Percentiles rank a stretch among this genome's conserved stretches.
Conservation (phyloP, 805 yeast genomes). For the Grigorovia transvaalensis region DNA sequence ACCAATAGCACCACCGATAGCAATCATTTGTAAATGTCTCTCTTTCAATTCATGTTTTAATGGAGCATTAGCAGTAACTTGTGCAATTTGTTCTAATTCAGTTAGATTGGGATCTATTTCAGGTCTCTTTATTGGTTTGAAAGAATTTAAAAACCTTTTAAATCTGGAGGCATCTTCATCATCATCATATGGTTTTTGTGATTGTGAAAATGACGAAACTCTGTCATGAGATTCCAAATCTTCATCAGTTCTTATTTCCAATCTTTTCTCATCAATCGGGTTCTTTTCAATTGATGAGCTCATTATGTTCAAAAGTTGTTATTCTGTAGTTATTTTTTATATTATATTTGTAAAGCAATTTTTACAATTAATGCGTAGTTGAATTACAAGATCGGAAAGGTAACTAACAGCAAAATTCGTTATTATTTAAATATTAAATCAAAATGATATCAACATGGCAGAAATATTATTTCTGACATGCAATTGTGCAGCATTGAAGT, state of each 20-base stretch:
- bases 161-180: slow-evolving; percentile 1
- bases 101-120: slow-evolving; percentile 33
- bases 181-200: background rate
- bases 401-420: no score
- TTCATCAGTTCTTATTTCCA: background rate
- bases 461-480: no score
- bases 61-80: slow-evolving; percentile 43
- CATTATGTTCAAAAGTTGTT: background rate
- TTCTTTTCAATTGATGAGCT: slow-evolving; percentile 1
- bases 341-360: no score
- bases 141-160: slow-evolving; percentile 1
- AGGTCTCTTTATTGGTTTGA: slow-evolving; percentile 45
- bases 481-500: no score
- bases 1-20: slow-evolving; percentile 65
- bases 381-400: no score
- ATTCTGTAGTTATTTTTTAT: no score
- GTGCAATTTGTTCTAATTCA: slow-evolving; percentile 38
- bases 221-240: slow-evolving; percentile 1
- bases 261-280: slow-evolving; percentile 1
- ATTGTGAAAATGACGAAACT: background rate
- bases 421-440: no score
- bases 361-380: no score
- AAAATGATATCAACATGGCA: no score
- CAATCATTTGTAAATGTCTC: slow-evolving; percentile 53
- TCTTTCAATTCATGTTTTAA: slow-evolving; percentile 42